Percentiles rank a stretch among this genome's conserved stretches.
Evolutionary conservation across 1,284 basidiomycete genomes (phyloP).

Genomic region (Takashimella tepidaria): DNA sequence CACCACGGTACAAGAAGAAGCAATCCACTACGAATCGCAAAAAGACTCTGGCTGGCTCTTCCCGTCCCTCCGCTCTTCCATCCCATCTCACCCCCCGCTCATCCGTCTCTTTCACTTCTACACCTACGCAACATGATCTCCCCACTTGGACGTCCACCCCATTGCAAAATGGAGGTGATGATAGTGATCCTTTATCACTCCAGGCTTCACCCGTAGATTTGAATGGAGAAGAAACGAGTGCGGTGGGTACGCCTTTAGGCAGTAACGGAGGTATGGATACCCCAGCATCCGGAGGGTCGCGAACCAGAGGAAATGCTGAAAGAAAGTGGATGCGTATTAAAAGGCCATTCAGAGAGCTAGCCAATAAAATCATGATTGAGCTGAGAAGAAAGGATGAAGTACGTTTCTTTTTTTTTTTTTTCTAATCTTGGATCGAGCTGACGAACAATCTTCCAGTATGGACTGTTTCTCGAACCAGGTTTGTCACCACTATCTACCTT

Average conservation of each 20-base stretch:
- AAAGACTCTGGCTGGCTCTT: background rate
- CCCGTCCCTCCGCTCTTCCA: background rate
- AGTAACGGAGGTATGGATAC: background rate
- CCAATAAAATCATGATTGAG: constrained; percentile 36
- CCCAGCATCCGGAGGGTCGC: background rate
- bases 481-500: no score
- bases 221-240: background rate
- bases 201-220: background rate
- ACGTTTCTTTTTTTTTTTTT: constrained; percentile 11
- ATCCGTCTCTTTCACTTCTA: background rate
- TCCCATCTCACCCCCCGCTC: background rate
- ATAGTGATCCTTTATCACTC: background rate
- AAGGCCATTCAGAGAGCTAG: constrained; percentile 39
- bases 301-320: background rate
- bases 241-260: background rate
- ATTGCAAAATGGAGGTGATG: no score
- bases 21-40: no score
- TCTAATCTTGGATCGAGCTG: background rate
- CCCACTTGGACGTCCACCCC: background rate
- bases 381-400: constrained; percentile 40
- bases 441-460: constrained; percentile 35
- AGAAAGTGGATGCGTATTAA: constrained; percentile 36
- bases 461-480: constrained; percentile 42
- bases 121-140: background rate
- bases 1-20: background rate